Base-by-base conservation (phyloP, 2,329 filamentous ascomycete genomes). In the Didymella keratinophila region DNA sequence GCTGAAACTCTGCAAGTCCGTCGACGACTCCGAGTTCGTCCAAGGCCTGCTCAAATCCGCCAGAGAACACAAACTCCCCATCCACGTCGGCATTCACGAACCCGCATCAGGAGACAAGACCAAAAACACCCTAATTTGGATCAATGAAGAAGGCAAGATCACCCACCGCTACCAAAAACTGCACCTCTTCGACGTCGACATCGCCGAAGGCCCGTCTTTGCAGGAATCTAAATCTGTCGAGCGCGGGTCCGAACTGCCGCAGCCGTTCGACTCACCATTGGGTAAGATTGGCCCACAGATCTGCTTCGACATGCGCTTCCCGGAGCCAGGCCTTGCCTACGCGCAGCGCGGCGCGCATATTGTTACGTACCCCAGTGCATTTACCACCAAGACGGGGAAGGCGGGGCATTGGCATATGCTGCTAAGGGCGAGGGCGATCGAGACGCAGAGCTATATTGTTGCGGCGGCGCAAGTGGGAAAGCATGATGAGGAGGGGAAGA, bases 221-320 rank as follows among this genome's bases (percentile, higher is more conserved):
- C 86, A 83, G 65, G 89, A 91, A 72, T 88, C 85, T 71, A 78
- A 82, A 58, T 89, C 83, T 44, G 91, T 93, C 0, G 88, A 93
- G 48, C 62, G 44, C 11, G 67, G 70, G 0, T 76, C 77, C 27
- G 66, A 78, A 2, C 86, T 96, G 39, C 79, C 87, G 1, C 75
- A 86, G 3, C 93, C 93, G 0, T 92, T 95, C 69, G 79, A 86
- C n/a, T 91, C 89, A 0, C 78, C 86, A 0, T 73, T 96, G 11
- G 93, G 93, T 14, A 87, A 86, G 34, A 83, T 97, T 20, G 94
- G 92, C 20, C 82, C 89, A 61, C 83, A 90, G 52, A 96, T 97
- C 61, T 97, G 94, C 79, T 97, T 97, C 76, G 94, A 97, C 78
- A 79, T 97, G 62, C 87, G 93, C 1, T 96, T 95, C 72, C 86